Percentiles rank a stretch among this genome's conserved stretches.
These are phyloP conservation scores for Oryza brachyantha DNA, from an alignment of 176 grass and related monocot genomes.

Conservation along the genomic window DNA sequence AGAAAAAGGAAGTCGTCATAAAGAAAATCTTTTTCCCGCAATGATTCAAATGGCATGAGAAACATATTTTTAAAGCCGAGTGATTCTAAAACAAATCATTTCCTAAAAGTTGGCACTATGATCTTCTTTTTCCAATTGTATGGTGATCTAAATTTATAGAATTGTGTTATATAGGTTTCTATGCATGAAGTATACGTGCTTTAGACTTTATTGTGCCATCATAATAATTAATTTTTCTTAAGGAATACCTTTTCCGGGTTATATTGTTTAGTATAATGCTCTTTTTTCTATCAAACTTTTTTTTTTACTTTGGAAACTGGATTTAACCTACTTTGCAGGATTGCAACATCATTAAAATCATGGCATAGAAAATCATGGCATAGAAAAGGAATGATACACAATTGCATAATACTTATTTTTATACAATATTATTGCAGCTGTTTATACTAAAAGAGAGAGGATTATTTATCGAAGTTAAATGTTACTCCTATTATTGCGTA, in stretches of 20 bases:
- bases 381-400: no score
- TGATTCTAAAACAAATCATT: not conserved
- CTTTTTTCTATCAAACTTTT: not conserved
- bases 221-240: not conserved
- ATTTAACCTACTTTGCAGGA: not conserved
- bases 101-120: not conserved
- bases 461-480: not conserved
- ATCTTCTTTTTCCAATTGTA: not conserved
- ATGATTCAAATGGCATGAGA: not conserved
- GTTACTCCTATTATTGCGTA: no score
- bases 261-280: not conserved
- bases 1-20: not conserved
- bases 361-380: no score
- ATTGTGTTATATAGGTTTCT: not conserved
- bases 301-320: no score
- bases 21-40: not conserved
- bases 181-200: not conserved
- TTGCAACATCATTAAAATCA: no score
- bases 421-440: no score
- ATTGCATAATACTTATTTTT: no score
- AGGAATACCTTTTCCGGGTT: not conserved
- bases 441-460: not conserved
- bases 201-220: not conserved
- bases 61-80: not conserved
- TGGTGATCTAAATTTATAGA: not conserved